A percentile compares a stretch with the other conserved stretches of the same genome.
Conservation (phyloP, 345 rosid species). For the Eutrema japonicum region DNA sequence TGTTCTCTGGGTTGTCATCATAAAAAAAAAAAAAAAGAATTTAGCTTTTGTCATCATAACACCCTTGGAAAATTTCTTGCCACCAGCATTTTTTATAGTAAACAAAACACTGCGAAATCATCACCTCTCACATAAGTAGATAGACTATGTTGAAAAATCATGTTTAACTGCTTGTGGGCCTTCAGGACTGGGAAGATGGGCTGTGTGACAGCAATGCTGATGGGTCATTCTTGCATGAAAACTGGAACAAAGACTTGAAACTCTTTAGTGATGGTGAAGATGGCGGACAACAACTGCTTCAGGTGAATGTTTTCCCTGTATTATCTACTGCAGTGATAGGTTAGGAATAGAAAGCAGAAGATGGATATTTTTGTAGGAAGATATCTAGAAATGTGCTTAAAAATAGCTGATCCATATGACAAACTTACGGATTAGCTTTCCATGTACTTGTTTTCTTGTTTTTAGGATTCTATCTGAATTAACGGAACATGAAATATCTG, state of each 20-base stretch:
- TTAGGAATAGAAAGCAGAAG: slow-evolving; percentile 16
- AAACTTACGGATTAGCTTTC: neutral
- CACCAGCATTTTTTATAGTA: slow-evolving; percentile 13
- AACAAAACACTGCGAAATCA: slow-evolving; percentile 14
- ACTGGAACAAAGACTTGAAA: slow-evolving; percentile 84
- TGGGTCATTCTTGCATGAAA: slow-evolving; percentile 89
- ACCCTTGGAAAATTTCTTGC: slow-evolving; percentile 9
- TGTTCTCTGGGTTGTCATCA: neutral
- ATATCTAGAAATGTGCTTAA: slow-evolving; percentile 4
- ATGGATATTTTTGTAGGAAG: neutral
- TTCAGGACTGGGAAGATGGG: slow-evolving; percentile 96
- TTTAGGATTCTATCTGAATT: slow-evolving; percentile 6
- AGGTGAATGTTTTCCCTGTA: slow-evolving; percentile 53
- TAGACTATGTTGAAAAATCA: neutral
- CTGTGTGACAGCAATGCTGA: slow-evolving; percentile 81
- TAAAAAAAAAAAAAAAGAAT: neutral
- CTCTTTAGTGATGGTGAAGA: slow-evolving; percentile 78
- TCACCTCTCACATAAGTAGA: slow-evolving; percentile 6
- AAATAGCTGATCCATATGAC: neutral
- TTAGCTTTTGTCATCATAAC: slow-evolving; percentile 20
- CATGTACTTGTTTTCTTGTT: slow-evolving; percentile 5
- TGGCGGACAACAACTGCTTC: slow-evolving; percentile 88
- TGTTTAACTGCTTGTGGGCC: slow-evolving; percentile 31
- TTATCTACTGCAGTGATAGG: slow-evolving; percentile 16
- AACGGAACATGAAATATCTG: neutral